phyloP scores from a whole-genome alignment of 2,329 filamentous ascomycete species.

The Talaromyces sp. region DNA sequence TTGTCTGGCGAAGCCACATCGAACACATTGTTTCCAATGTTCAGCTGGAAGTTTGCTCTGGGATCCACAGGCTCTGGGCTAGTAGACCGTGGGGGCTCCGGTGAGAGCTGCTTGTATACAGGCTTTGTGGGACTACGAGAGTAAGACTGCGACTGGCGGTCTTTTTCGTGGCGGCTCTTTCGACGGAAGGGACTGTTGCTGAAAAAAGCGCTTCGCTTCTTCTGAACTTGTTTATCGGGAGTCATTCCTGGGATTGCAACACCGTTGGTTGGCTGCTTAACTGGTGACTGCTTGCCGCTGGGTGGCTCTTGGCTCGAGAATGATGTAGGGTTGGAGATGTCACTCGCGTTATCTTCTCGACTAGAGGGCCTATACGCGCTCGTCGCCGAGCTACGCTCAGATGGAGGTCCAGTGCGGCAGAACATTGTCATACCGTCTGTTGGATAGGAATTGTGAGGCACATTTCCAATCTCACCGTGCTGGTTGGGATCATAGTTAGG shows the following conservation, averaged over 20 bases:
- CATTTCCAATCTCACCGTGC: constrained; percentile 60
- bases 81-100: constrained; percentile 32
- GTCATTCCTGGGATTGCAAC: constrained; percentile 44
- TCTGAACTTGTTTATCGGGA: constrained; percentile 65
- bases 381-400: constrained; percentile 66
- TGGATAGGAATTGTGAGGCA: constrained; percentile 91
- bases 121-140: constrained; percentile 53
- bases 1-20: constrained; percentile 76
- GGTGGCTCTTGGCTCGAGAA: constrained; percentile 79
- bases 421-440: constrained; percentile 97
- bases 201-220: constrained; percentile 81
- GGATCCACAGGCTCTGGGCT: constrained; percentile 89
- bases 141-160: constrained; percentile 35
- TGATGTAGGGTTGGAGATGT: constrained; percentile 84
- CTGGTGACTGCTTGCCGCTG: constrained; percentile 70
- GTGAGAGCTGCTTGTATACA: constrained; percentile 24
- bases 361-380: constrained; percentile 73
- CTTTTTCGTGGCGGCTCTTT: constrained; percentile 80
- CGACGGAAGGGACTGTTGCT: constrained; percentile 88
- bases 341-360: constrained; percentile 76
- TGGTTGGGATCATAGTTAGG: constrained; percentile 57
- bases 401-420: constrained; percentile 71
- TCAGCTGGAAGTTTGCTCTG: constrained; percentile 85
- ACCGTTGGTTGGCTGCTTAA: constrained; percentile 58
- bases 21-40: constrained; percentile 94